Evolutionary conservation across 352 stramenopile species (phyloP).

Genomic region (Aphanomyces cochlioides): DNA sequence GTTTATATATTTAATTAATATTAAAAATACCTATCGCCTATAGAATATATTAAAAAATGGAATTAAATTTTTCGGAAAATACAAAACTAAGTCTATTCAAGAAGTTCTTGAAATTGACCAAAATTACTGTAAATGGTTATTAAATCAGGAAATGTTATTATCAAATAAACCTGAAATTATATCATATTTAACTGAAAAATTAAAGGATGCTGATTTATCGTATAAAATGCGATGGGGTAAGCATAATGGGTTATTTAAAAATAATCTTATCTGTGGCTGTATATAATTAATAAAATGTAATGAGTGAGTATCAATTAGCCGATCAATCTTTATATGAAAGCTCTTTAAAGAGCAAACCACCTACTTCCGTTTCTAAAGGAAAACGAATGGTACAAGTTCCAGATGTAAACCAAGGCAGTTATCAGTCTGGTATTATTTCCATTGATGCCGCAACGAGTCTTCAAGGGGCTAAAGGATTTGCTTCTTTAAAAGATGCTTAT

Average conservation of each 20-base stretch:
- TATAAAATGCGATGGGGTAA: too few species aligned
- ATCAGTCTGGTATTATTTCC: constrained; percentile 29
- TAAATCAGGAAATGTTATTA: too few species aligned
- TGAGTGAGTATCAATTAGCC: constrained; percentile 24
- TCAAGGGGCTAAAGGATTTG: constrained; percentile 32
- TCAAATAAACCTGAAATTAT: too few species aligned
- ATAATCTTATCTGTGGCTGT: constrained; percentile 11
- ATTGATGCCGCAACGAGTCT: constrained; percentile 33
- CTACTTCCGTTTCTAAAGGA: not conserved
- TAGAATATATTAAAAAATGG: too few species aligned
- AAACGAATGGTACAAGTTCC: constrained; percentile 10
- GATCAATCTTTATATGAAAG: constrained; percentile 23
- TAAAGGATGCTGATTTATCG: too few species aligned
- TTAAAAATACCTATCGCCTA: too few species aligned
- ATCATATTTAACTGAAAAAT: too few species aligned
- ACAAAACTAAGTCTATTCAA: too few species aligned
- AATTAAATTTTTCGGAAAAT: too few species aligned
- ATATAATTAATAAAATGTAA: not conserved
- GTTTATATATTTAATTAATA: too few species aligned
- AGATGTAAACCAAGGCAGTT: constrained; percentile 33
- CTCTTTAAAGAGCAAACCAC: not conserved
- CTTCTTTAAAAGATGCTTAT: constrained; percentile 31
- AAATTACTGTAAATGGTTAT: too few species aligned
- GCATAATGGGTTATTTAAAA: not conserved
- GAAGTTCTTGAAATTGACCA: too few species aligned